These are phyloP conservation scores for Paramyrothecium roridum DNA, from an alignment of 2,329 filamentous ascomycete species.

Conservation along the genomic window DNA sequence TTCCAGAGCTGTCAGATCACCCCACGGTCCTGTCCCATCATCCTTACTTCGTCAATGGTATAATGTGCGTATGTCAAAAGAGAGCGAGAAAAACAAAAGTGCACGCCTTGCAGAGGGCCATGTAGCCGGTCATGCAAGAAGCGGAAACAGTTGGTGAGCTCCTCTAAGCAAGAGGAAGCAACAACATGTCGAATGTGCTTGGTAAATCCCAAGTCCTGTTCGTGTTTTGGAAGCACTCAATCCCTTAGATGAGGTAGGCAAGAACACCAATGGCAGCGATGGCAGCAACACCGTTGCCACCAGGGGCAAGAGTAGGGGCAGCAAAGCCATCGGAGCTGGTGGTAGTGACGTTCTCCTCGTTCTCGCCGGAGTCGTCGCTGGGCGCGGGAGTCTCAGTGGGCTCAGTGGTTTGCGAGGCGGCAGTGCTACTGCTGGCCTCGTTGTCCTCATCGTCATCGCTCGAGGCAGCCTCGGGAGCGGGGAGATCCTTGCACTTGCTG, in stretches of 20 bases:
- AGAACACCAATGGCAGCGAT: constrained; percentile 49
- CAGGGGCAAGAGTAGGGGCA: constrained; percentile 38
- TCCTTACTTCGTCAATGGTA: background rate
- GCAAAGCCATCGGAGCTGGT: constrained; percentile 31
- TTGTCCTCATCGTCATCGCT: constrained; percentile 11
- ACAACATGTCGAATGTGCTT: too few relatives aligned
- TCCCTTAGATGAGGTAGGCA: constrained; percentile 46
- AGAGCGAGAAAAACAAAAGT: background rate
- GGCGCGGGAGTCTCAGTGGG: constrained; percentile 20
- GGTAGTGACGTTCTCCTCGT: constrained; percentile 23
- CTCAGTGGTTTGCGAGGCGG: constrained; percentile 18
- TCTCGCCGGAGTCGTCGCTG: constrained; percentile 24
- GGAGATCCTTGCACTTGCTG: constrained; percentile 39
- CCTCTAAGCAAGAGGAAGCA: too few relatives aligned
- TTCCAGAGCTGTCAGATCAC: background rate
- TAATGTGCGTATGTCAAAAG: background rate
- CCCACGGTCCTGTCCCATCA: background rate
- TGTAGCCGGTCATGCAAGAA: too few relatives aligned
- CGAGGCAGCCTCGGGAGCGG: too few relatives aligned
- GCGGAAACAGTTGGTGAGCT: too few relatives aligned
- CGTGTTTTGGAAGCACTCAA: constrained; percentile 6
- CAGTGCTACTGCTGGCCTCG: constrained; percentile 21
- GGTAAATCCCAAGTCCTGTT: too few relatives aligned
- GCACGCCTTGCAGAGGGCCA: background rate
- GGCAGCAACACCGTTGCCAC: constrained; percentile 41